Evolutionary conservation across 2,329 filamentous ascomycete genomes (phyloP), one percentile per base, ranked within the genome.

Genomic region (Aspergillus amoenus): DNA sequence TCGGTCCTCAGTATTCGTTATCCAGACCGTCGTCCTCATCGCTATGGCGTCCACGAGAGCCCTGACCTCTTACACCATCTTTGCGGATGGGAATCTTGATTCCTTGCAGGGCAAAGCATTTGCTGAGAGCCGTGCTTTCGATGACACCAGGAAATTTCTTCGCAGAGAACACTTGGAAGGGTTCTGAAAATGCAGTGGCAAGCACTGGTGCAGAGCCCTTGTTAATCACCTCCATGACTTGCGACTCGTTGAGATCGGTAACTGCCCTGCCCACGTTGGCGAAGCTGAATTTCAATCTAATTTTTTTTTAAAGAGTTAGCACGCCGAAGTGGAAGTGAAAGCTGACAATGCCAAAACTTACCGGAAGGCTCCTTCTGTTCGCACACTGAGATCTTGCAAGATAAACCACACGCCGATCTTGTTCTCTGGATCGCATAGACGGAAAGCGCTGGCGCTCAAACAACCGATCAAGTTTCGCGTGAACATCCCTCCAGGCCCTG

Each of bases 71-170:
- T 75, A 68, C 79, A 69, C 88, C 87, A 68, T 97, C 93, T 75
- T 97, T 97, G 21, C 93, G 82, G 54, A 97, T 97, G 0, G 93
- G 93, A 22, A 97, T 97, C 76, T 97, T 97, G 76, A 96, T 96
- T 22, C 94, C 94, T 70, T 99, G 94, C 1, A 85, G 82, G 3
- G 94, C 93, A 76, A 99, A 97, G 60, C 87, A 90, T 74, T 95
- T 96, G 81, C 93, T 97, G 17, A 97, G 79, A 4, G 86, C 77
- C 0, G 94, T 99, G 73, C 90, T 95, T 72, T 97, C 93, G 57
- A 96, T 96, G 1, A 99, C 94, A 41, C 94, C 94, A 0, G 94
- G 94, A 74, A 99, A 99, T 70, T 97, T 97, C 82, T 99, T 99
- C 47, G 94, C 94, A 2, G 91, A 96, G 76, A 89, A 97, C 30